Base-by-base conservation (phyloP, 352 stramenopile genomes). In the Pythium folliculosum region DNA sequence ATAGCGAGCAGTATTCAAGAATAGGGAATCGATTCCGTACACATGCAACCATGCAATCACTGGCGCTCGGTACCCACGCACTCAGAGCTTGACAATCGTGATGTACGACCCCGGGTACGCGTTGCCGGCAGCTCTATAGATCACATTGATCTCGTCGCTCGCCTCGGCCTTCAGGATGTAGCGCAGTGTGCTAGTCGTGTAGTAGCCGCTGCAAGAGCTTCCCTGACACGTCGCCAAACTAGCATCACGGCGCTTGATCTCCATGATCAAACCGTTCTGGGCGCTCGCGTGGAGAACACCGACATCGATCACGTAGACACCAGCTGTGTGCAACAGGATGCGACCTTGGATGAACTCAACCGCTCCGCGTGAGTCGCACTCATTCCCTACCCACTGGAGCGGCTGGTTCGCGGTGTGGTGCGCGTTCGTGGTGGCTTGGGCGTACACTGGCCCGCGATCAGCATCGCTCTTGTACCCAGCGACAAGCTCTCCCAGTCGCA, bases 61-160 rank as follows among this genome's bases (percentile, higher is more conserved):
- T n/a, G n/a, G n/a, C n/a, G n/a, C n/a, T n/a, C n/a, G n/a, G 27
- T 32, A 5, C 27, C 27, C 27, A 2, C 27, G 27, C 27, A 13
- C 19, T 64, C 32, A 66, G 5, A 58, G 38, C 49, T 66, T 66
- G 21, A 43, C 14, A 22, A 66, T 52, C 2, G 60, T 43, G 9
- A 66, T 49, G 60, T 59, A 66, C 22, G 60, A 66, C 9, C 60
- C 49, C 4, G 49, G 16, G 17, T 16, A 43, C n/a, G 37, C 48
- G 16, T 27, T 45, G 0, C 49, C 60, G 7, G 19, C 6, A 2
- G 7, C 47, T 43, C 8, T n/a, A 22, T 59, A 58, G 9, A 59
- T 1, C 9, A 59, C 48, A 16, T 13, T 0, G 35, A 66, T 22
- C 32, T 66, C 48, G 10, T 60, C 60, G 3, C 52, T 43, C 14